phyloP scores from a whole-genome alignment of 345 rosid genomes.

The Gossypium mustelinum region DNA sequence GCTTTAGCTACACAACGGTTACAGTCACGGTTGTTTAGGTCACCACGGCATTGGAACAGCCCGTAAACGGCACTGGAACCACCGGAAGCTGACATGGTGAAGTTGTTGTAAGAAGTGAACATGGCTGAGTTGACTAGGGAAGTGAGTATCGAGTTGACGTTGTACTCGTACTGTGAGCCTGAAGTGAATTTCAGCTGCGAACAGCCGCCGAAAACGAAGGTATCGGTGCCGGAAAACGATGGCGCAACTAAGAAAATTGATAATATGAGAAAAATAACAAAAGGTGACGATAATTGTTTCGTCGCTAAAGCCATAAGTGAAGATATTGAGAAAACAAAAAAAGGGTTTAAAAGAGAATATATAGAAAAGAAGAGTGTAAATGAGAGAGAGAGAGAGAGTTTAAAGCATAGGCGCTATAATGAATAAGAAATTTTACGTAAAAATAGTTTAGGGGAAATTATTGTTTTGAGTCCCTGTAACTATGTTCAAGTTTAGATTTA shows the following conservation, averaged over 20 bases:
- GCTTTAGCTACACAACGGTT: conserved; percentile 68
- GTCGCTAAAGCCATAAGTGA: neutral
- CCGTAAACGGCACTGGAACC: conserved; percentile 49
- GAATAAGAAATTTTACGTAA: too few species aligned
- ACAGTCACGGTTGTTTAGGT: conserved; percentile 61
- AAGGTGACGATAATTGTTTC: neutral
- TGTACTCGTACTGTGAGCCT: conserved; percentile 57
- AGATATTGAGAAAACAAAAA: neutral
- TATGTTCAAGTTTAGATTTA: too few species aligned
- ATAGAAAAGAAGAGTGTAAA: neutral
- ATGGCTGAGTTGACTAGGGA: conserved; percentile 78
- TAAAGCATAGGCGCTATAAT: too few species aligned
- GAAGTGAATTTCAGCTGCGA: conserved; percentile 52
- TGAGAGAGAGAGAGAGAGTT: too few species aligned
- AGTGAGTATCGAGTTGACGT: conserved; percentile 68
- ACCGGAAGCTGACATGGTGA: conserved; percentile 32
- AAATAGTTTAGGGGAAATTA: too few species aligned
- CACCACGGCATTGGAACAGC: conserved; percentile 83
- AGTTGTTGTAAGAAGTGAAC: conserved; percentile 46
- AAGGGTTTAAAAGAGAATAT: neutral
- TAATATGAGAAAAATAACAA: conserved; percentile 20
- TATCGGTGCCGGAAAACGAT: conserved; percentile 36
- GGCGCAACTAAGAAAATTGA: conserved; percentile 24
- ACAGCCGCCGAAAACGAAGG: conserved; percentile 67
- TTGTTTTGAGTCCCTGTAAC: too few species aligned